Evolutionary conservation across 805 yeast species (phyloP), one percentile per base, ranked within the genome.

Genomic region (Saturnispora quitensis): DNA sequence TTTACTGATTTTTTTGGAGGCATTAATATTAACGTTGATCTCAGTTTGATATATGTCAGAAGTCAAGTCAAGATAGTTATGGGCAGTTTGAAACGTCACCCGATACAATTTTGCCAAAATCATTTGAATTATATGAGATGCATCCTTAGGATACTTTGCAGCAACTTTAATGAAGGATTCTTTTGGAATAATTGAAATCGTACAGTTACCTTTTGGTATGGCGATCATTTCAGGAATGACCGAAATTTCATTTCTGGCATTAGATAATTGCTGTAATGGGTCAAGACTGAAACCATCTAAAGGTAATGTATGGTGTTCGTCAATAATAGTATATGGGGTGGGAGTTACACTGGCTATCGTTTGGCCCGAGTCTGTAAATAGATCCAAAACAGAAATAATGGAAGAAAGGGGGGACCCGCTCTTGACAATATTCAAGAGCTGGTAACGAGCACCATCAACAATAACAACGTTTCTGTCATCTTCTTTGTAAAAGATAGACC

Each of bases 91-190:
- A 66, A 91, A 82, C 0, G 98, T 91, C 8, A 93, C 97, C 58
- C 95, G 78, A 63, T 89, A 88, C 50, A 93, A 73, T 55, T 96
- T 77, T 1, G 95, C 84, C 51, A 91, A 69, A 24, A 91, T 88
- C 80, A 91, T 89, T 60, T 95, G 96, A 13, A 91, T 91, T 31
- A 93, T 90, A 65, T 90, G 97, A 0, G 97, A 87, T 0, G 97
- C 84, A 0, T 96, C 87, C 56, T 86, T 80, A 5, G 98, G 98
- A 62, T 82, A 88, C 59, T 82, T 86, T 31, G 71, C 63, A 6
- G 86, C 83, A 40, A 91, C 75, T 50, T 85, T 72, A 51, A 78
- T 75, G 59, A 91, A 93, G 0, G 97, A 86, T 49, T 80, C 82
- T 1, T 83, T 80, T 0, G 99, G 99, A 15, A 91, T 90, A 36